A percentile compares a stretch with the other conserved stretches of the same genome.
These are phyloP conservation scores for Penicillium vulpinum DNA, from an alignment of 2,329 filamentous ascomycete species.

Conservation along the genomic window DNA sequence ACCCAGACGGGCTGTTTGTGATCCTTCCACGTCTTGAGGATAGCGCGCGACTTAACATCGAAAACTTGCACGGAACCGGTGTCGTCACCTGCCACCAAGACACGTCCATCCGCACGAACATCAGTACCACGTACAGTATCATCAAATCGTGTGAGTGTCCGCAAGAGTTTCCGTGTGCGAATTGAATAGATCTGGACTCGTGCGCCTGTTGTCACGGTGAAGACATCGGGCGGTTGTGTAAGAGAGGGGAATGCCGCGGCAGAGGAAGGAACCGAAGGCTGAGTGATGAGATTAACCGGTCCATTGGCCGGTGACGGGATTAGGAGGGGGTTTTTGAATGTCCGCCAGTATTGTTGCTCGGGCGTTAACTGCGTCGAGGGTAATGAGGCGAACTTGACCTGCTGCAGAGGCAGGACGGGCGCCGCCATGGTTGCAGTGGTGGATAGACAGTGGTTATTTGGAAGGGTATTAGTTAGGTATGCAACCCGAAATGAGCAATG, in stretches of 20 bases:
- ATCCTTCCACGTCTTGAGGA: conserved; percentile 91
- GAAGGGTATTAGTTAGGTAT: not conserved
- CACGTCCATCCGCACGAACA: conserved; percentile 81
- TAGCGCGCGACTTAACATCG: conserved; percentile 83
- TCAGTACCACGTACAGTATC: conserved; percentile 88
- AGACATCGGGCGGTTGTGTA: conserved; percentile 57
- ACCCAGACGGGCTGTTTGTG: conserved; percentile 94
- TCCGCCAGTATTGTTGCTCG: conserved; percentile 94
- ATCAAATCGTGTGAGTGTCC: conserved; percentile 91
- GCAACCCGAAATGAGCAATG: not conserved
- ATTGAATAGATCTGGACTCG: conserved; percentile 92
- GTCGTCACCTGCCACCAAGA: conserved; percentile 89
- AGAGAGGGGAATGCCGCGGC: conserved; percentile 44
- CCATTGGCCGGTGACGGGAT: conserved; percentile 88
- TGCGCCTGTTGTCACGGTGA: conserved; percentile 92
- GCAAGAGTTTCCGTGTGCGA: conserved; percentile 84
- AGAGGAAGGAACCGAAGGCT: conserved; percentile 55
- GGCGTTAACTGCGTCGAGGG: conserved; percentile 75
- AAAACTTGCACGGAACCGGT: conserved; percentile 93
- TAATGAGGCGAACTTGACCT: conserved; percentile 78
- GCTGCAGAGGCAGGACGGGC: conserved; percentile 75
- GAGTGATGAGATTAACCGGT: conserved; percentile 86
- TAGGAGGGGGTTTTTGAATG: conserved; percentile 87
- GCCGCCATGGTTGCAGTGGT: conserved; percentile 67
- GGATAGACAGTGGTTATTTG: not conserved